Evolutionary conservation across 495 filamentous ascomycete species (phyloP), one percentile per base, ranked within the genome.

Genomic region (Elaphomyces granulatus): DNA sequence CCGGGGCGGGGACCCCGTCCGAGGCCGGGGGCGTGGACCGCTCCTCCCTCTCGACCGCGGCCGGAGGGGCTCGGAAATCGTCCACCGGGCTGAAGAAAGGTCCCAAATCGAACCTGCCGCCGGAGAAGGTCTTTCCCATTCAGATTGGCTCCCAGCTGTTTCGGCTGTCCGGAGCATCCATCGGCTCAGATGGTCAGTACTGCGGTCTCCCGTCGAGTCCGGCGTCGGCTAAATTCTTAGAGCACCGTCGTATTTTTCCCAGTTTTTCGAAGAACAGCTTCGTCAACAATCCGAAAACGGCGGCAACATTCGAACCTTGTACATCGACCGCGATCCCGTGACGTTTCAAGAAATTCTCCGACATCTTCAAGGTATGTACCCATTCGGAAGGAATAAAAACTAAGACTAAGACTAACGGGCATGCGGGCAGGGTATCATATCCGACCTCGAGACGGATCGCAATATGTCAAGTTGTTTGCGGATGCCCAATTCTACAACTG

Each of bases 171-270:
- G 88, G 88, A n/a, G 88, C 88, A 14, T 93, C 85, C 35, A 74
- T 96, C 45, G 87, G 84, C 34, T 94, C 87, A 37, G 88, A 96
- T 75, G 86, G 88, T 96, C 59, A 68, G 82, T 78, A 45, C 9
- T 14, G 10, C 38, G n/a, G 12, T 40, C 38, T n/a, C 21, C 16
- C n/a, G n/a, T 31, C 23, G 15, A 10, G n/a, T 32, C 33, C 14
- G 32, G 15, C 31, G 33, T 18, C 49, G 46, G 47, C 68, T 76
- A 59, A 76, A 52, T 56, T 66, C 59, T 57, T 66, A 70, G 66
- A 96, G 88, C 87, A 61, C 88, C 88, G 50, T 95, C 90, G 44
- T 98, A 95, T 58, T 95, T 98, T 59, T 94, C 90, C 15, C 80
- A 81, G 45, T 95, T 87, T 63, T 98, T 98, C 63, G 74, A 77